phyloP scores from a whole-genome alignment of 805 yeast species.

The Candida corydali region DNA sequence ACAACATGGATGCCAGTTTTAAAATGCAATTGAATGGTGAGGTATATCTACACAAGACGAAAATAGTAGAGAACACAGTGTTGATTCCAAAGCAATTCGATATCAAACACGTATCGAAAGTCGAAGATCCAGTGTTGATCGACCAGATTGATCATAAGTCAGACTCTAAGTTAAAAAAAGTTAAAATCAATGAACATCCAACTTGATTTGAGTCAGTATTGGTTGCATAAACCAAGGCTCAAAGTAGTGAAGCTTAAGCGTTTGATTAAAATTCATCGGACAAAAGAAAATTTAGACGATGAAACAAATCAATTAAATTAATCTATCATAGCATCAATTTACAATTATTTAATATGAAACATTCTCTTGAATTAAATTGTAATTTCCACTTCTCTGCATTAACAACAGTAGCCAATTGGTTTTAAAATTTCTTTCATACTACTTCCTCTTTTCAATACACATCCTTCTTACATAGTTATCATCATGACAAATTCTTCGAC shows the following conservation, averaged over 20 bases:
- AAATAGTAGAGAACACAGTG: not conserved
- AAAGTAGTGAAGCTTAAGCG: too few species aligned
- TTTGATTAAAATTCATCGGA: too few species aligned
- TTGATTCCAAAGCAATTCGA: not conserved
- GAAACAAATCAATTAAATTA: not conserved
- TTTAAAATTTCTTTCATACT: too few species aligned
- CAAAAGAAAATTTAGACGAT: not conserved
- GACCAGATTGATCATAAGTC: not conserved
- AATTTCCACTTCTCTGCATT: too few species aligned
- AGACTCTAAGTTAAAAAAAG: not conserved
- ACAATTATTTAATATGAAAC: too few species aligned
- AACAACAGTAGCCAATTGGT: too few species aligned
- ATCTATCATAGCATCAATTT: too few species aligned
- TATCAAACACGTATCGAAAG: not conserved
- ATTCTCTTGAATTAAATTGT: too few species aligned
- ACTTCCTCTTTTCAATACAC: too few species aligned
- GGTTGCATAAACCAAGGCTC: too few species aligned
- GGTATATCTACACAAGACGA: not conserved
- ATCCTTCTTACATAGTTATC: too few species aligned
- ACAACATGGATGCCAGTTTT: not conserved
- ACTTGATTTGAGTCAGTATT: not conserved
- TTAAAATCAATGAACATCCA: not conserved
- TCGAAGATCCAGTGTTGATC: not conserved
- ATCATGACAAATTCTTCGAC: too few species aligned
- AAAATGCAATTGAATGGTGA: constrained; percentile 1